Base-by-base conservation (phyloP, 75 land plant genomes). In the Cupressus sempervirens region DNA sequence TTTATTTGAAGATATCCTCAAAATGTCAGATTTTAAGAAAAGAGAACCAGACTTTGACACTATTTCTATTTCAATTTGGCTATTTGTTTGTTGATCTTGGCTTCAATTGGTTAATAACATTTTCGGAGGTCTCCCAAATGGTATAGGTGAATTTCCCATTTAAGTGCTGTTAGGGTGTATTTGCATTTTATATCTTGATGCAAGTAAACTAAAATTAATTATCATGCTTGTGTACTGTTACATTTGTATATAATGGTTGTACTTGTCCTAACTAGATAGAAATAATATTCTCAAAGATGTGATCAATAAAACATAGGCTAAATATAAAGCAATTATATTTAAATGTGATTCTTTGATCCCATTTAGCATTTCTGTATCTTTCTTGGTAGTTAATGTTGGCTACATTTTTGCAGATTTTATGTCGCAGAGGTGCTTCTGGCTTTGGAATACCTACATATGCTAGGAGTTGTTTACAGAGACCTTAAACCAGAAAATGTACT, bases 361-460 rank as follows among this genome's bases (percentile, higher is more conserved):
- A 40, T 40, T 35, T 76, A 40, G 36, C 80, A 76, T 38, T 40
- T 76, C n/a, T 36, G 18, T 76, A 58, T 43, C 56, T 30, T 6
- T 82, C 30, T 48, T 82, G 83, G 26, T 10, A 29, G 83, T 82
- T 53, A 50, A 50, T 36, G 6, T 16, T 34, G 34, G 11, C 23
- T 35, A 45, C 34, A 35, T 34, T 53, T 84, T 45, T 70, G 84
- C 83, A 94, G 95, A 75, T 93, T 94, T 84, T 94, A 94, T 87
- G 95, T 94, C 16, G 90, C 95, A 32, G 95, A 94, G 84, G 94
- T 94, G 34, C 92, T 94, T 34, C 87, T 94, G 50, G 89, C 92
- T 26, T 62, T 94, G 53, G 95, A 94, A 83, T 94, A 94, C 84
- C 94, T 94, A 34, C 95, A 94, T 90, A 94, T 94, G 95, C 91